phyloP scores from a whole-genome alignment of 306 rosid genomes.

The Morella rubra region DNA sequence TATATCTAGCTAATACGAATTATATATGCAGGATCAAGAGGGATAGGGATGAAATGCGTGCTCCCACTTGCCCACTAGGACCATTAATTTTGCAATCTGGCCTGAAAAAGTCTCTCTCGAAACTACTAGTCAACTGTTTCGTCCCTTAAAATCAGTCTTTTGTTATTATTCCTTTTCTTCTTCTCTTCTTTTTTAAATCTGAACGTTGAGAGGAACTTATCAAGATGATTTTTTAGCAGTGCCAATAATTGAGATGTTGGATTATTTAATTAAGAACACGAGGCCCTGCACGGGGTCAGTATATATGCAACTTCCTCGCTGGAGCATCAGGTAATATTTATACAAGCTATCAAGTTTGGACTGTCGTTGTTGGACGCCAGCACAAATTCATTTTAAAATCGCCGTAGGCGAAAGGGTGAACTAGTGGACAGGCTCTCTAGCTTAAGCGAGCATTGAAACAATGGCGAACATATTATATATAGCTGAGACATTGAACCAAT shows the following conservation, averaged over 20 bases:
- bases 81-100: not conserved
- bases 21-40: too few species aligned
- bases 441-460: not conserved
- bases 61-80: not conserved
- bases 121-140: not conserved
- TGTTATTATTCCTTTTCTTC: not conserved
- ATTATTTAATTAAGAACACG: constrained; percentile 21
- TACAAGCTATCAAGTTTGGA: constrained; percentile 4
- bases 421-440: not conserved
- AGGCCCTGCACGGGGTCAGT: not conserved
- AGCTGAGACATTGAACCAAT: constrained; percentile 9
- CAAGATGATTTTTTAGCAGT: not conserved
- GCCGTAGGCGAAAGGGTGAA: constrained; percentile 1
- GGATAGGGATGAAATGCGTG: not conserved
- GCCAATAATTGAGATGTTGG: constrained; percentile 6
- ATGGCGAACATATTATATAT: not conserved
- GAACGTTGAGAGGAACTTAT: too few species aligned
- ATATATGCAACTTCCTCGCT: not conserved
- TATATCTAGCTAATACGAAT: too few species aligned
- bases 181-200: not conserved
- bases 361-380: not conserved
- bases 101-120: not conserved
- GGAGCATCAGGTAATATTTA: not conserved
- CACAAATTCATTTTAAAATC: not conserved
- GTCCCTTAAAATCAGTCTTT: too few species aligned